These are phyloP conservation scores for Vitis cinerea DNA, from an alignment of 164 flowering plant species.

Conservation along the genomic window DNA sequence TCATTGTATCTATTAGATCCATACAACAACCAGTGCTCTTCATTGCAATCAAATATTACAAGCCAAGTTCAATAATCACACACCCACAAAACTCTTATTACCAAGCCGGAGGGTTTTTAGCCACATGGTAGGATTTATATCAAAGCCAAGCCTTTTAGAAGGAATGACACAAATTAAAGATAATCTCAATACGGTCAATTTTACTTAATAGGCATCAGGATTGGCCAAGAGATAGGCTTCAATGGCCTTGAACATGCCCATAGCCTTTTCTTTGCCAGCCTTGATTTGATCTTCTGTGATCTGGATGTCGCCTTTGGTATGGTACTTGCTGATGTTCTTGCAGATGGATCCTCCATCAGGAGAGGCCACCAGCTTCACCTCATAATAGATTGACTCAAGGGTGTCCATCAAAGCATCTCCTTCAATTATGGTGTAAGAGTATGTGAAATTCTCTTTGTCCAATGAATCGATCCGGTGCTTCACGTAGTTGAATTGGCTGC, in stretches of 20 bases:
- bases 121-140: too few species aligned
- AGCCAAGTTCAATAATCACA: too few species aligned
- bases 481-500: slow-evolving; percentile 5
- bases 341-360: slow-evolving; percentile 17
- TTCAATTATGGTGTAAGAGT: slow-evolving; percentile 26
- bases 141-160: too few species aligned
- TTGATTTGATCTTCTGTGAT: slow-evolving; percentile 19
- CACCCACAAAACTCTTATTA: too few species aligned
- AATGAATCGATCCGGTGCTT: slow-evolving; percentile 27
- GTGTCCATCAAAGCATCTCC: slow-evolving; percentile 16
- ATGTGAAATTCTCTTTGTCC: slow-evolving; percentile 16
- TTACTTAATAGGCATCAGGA: neutral
- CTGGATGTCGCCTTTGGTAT: slow-evolving; percentile 19
- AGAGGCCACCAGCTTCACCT: slow-evolving; percentile 7
- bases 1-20: too few species aligned
- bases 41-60: too few species aligned
- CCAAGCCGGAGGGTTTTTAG: too few species aligned
- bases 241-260: slow-evolving; percentile 21
- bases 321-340: slow-evolving; percentile 16
- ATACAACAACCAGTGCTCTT: too few species aligned
- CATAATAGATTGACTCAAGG: slow-evolving; percentile 8
- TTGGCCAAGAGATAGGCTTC: slow-evolving; percentile 7
- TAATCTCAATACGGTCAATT: too few species aligned
- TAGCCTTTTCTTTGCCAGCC: slow-evolving; percentile 19
- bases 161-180: too few species aligned